phyloP scores from a whole-genome alignment of 2,329 filamentous ascomycete species.

The Helicocarpus griseus region DNA sequence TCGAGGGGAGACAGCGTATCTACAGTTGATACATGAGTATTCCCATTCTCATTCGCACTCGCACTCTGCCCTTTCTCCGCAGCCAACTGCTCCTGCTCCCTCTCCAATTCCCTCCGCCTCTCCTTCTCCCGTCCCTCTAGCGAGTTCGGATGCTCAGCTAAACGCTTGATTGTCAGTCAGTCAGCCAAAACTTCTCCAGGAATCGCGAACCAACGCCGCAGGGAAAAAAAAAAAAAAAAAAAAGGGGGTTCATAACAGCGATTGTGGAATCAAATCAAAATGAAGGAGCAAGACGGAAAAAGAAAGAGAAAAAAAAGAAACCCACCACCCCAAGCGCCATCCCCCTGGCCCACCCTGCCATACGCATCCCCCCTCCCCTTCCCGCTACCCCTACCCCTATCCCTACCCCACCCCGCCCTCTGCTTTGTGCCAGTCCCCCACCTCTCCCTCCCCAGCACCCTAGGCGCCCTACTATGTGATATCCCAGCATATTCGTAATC shows the following conservation, averaged over 20 bases:
- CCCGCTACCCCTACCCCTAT: slow-evolving; percentile 8
- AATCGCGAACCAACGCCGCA: slow-evolving; percentile 27
- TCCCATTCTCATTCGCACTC: slow-evolving; percentile 8
- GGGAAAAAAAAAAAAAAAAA: slow-evolving; percentile 34
- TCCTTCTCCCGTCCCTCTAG: slow-evolving; percentile 26
- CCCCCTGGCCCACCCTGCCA: slow-evolving; percentile 10
- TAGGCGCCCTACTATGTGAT: slow-evolving; percentile 29
- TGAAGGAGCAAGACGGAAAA: slow-evolving; percentile 7
- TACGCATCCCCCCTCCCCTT: slow-evolving; percentile 17
- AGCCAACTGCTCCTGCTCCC: slow-evolving; percentile 15
- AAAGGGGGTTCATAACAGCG: too few species aligned
- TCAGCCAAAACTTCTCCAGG: slow-evolving; percentile 42
- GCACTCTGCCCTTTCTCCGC: slow-evolving; percentile 1
- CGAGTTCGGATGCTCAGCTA: slow-evolving; percentile 46
- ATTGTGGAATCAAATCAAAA: background rate
- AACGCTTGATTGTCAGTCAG: slow-evolving; percentile 47
- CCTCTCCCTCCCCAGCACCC: slow-evolving; percentile 31
- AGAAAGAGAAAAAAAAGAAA: background rate
- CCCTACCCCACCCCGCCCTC: slow-evolving; percentile 14
- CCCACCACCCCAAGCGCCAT: slow-evolving; percentile 24
- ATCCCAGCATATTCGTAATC: slow-evolving; percentile 31
- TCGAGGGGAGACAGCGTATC: slow-evolving; percentile 57
- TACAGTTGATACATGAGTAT: slow-evolving; percentile 5
- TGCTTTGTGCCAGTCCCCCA: slow-evolving; percentile 16
- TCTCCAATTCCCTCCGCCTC: slow-evolving; percentile 22